Evolutionary conservation across 371 early-diverging fungal genomes (phyloP), one percentile per base, ranked within the genome.

Genomic region (Syncephalis plumigaleata): DNA sequence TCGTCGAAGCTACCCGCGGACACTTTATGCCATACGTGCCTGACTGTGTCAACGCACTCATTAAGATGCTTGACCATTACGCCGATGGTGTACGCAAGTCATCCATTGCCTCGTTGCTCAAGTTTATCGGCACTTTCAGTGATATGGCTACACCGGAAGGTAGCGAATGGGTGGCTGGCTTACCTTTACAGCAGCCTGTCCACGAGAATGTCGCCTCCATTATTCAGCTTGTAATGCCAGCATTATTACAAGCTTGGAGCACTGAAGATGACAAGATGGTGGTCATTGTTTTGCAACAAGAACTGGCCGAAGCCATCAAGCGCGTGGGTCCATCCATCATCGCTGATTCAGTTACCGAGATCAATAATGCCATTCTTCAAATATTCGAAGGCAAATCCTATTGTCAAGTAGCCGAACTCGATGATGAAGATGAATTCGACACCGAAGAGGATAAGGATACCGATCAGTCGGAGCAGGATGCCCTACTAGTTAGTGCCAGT

Each of bases 11-110:
- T 50, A 82, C 91, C 1, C 57, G 70, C 3, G 44, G 67, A 0
- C 70, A 77, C 39, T 91, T 88, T 56, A 58, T 91, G 63, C 89
- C 91, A 2, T 89, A 85, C 51, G 77, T 88, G n/a, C 79, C 81
- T 44, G 57, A 67, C 18, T 64, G 73, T 22, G 61, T 86, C 17
- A 63, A 75, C 42, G 76, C 77, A 39, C 57, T 85, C 47, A 54
- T 77, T 18, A 56, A 65, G 25, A 61, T 88, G 15, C 62, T 75
- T 24, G 68, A 61, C 11, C 86, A 91, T 57, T 65, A 78, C 50
- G 72, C 79, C 4, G 89, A 89, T 27, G 80, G 75, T 39, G 86
- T 87, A 24, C 79, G 92, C 57, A 91, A 83, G 53, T 69, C 86
- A 7, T 82, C 77, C 3, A 63, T 71, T 3, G 65, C 68, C 3